These are phyloP conservation scores for Penicillium robsamsonii DNA, from an alignment of 495 filamentous ascomycete genomes.

Conservation along the genomic window DNA sequence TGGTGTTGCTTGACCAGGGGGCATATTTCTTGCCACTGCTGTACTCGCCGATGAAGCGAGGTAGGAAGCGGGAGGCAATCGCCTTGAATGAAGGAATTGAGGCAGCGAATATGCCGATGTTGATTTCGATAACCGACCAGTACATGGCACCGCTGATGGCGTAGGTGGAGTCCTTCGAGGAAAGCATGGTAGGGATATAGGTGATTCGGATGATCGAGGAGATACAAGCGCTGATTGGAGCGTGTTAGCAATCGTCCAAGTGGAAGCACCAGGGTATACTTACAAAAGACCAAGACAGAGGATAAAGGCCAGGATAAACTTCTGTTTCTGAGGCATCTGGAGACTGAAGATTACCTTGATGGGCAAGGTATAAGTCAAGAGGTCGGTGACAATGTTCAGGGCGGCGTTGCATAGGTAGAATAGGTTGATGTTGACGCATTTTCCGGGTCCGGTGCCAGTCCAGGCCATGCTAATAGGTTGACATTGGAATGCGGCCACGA, in stretches of 20 bases:
- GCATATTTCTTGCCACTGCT: conserved; percentile 30
- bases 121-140: conserved; percentile 47
- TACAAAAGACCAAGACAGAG: conserved; percentile 45
- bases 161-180: conserved; percentile 35
- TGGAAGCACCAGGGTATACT: conserved; percentile 6
- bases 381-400: conserved; percentile 54
- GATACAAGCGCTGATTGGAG: conserved; percentile 34
- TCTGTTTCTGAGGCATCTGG: conserved; percentile 36
- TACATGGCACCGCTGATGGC: conserved; percentile 44
- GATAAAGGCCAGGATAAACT: conserved; percentile 34
- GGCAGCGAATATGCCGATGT: conserved; percentile 41
- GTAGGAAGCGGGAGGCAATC: conserved; percentile 41
- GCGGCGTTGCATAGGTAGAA: conserved; percentile 46
- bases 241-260: background rate
- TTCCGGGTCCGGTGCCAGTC: conserved; percentile 27
- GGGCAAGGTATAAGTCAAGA: conserved; percentile 50
- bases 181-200: conserved; percentile 40
- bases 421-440: conserved; percentile 46
- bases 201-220: conserved; percentile 46
- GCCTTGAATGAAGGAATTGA: conserved; percentile 46
- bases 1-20: conserved; percentile 26
- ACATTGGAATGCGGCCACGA: conserved; percentile 42
- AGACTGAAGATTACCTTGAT: conserved; percentile 39
- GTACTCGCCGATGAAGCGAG: conserved; percentile 42
- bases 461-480: conserved; percentile 35